phyloP scores from a whole-genome alignment of 176 grass and related monocot species.

The Lolium rigidum region DNA sequence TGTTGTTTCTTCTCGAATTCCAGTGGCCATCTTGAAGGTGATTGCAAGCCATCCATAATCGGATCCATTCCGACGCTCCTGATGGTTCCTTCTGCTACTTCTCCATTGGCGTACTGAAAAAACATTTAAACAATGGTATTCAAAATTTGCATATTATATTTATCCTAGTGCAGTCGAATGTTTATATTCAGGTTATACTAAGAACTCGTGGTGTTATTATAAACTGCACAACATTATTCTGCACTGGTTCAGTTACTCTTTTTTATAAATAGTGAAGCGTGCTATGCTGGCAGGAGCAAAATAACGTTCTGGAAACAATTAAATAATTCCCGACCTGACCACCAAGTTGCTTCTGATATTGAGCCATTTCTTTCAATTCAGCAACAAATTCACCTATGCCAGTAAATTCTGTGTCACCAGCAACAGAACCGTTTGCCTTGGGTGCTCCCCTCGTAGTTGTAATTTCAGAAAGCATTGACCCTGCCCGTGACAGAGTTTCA shows the following conservation, averaged over 20 bases:
- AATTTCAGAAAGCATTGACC: conserved; percentile 80
- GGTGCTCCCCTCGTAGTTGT: conserved; percentile 46
- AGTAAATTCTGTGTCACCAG: conserved; percentile 62
- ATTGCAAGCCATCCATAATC: conserved; percentile 49
- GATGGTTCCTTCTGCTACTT: conserved; percentile 61
- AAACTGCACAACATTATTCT: conserved; percentile 14
- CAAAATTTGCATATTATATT: background rate
- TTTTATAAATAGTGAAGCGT: background rate
- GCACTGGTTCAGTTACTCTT: background rate
- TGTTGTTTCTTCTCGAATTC: conserved; percentile 90
- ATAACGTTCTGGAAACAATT: background rate
- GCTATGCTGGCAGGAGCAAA: background rate
- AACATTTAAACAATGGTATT: background rate
- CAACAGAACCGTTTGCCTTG: conserved; percentile 46
- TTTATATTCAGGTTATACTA: conserved; percentile 7
- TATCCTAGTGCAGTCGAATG: background rate
- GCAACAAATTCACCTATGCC: conserved; percentile 81
- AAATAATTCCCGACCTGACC: conserved; percentile 52
- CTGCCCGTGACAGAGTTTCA: conserved; percentile 68
- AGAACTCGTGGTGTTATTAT: background rate
- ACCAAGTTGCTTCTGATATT: conserved; percentile 59
- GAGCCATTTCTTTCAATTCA: conserved; percentile 90
- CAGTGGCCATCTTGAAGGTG: conserved; percentile 71
- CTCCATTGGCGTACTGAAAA: conserved; percentile 63
- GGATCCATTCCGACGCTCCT: conserved; percentile 52